Evolutionary conservation across 805 yeast species (phyloP), one percentile per base, ranked within the genome.

Genomic region (Candida incommunis): DNA sequence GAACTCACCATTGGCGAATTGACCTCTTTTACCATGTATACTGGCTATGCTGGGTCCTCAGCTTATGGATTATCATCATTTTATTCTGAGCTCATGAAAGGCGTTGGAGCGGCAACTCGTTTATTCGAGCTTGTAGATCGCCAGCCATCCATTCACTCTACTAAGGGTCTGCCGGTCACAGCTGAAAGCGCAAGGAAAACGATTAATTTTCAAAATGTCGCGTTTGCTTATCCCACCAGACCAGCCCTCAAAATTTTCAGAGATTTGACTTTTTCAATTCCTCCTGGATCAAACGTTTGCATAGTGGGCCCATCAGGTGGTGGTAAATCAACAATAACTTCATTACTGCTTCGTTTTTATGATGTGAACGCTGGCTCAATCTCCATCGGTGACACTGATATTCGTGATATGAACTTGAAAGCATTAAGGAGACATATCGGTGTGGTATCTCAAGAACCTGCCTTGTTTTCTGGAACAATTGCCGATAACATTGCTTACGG

Each of bases 281-380:
- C 67, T 15, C 77, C 82, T 26, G 96, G 96, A 13, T 88, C 85
- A 53, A 90, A 90, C 54, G 78, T 88, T 15, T 88, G 96, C 59
- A 77, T 90, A 48, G 96, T 88, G 16, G 97, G 97, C 1, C 96
- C 95, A n/a, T 81, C 94, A 26, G 97, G 97, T 1, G 83, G 95
- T 49, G 97, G 97, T 22, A 90, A 90, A 60, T 84, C 95, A 16
- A 88, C 96, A 0, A 75, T 90, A 2, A 72, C 88, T 4, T 84
- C 88, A 44, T 65, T 90, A 44, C 64, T 90, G 41, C 63, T 88
- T 53, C 69, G 97, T 48, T 84, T 83, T 58, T 90, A 90, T 62
- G 95, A 87, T 54, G 88, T 94, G 1, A 58, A 59, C 11, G 48
- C 60, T 0, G 97, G 97, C 22, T 54, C 62, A 4, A 76, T 90